These are phyloP conservation scores for Lactarius tabidus DNA, from an alignment of 768 basidiomycete genomes.

Conservation along the genomic window DNA sequence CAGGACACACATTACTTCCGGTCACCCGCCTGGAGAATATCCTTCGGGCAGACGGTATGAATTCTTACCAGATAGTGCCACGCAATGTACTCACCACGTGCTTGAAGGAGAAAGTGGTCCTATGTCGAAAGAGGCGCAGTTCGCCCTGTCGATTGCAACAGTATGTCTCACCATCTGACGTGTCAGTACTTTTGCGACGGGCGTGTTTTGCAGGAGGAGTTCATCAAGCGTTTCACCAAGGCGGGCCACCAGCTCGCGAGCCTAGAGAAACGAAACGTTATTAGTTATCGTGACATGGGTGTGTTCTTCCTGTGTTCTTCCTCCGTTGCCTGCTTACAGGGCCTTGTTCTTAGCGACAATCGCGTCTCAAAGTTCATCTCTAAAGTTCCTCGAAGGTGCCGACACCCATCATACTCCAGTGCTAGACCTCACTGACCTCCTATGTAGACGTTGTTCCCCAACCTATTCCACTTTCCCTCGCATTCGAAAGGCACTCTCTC, in stretches of 20 bases:
- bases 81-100: not conserved
- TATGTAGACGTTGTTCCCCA: slow-evolving; percentile 21
- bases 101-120: slow-evolving; percentile 24
- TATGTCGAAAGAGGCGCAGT: slow-evolving; percentile 27
- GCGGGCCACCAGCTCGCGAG: slow-evolving; percentile 21
- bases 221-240: slow-evolving; percentile 24
- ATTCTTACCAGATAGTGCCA: not conserved
- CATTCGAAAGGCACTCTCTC: slow-evolving; percentile 17
- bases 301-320: slow-evolving; percentile 1
- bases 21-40: slow-evolving; percentile 25
- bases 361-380: slow-evolving; percentile 10
- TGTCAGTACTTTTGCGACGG: slow-evolving; percentile 9
- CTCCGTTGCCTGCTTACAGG: not conserved
- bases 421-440: not conserved
- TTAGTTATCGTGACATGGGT: slow-evolving; percentile 27
- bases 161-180: slow-evolving; percentile 16
- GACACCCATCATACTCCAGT: not conserved
- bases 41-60: slow-evolving; percentile 25
- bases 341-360: slow-evolving; percentile 3
- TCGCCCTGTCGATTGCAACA: slow-evolving; percentile 24
- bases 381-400: slow-evolving; percentile 24
- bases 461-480: slow-evolving; percentile 21
- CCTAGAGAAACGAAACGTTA: slow-evolving; percentile 16
- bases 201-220: slow-evolving; percentile 24
- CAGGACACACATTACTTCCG: slow-evolving; percentile 24